A percentile compares a stretch with the other conserved stretches of the same genome.
phyloP scores from a whole-genome alignment of 768 basidiomycete genomes.

The Xerocomellus chrysenteron region DNA sequence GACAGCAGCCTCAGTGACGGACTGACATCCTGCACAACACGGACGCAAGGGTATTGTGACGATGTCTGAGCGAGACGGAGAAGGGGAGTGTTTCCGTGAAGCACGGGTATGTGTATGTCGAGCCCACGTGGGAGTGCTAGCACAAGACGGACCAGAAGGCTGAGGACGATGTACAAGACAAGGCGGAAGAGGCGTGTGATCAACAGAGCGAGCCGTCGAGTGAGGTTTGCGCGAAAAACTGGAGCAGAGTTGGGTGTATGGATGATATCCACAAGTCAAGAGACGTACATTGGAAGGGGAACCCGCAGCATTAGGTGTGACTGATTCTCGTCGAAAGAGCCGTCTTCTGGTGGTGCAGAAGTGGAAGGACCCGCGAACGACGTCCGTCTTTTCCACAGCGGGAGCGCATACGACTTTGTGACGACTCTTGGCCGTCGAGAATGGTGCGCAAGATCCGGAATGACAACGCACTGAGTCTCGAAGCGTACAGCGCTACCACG shows the following conservation, averaged over 20 bases:
- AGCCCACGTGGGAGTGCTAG: background rate
- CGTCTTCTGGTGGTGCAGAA: constrained; percentile 23
- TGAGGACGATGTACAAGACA: constrained; percentile 53
- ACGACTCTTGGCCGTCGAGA: constrained; percentile 50
- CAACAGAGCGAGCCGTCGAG: constrained; percentile 39
- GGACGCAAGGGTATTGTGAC: constrained; percentile 66
- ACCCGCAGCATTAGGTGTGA: constrained; percentile 53
- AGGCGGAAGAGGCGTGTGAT: constrained; percentile 43
- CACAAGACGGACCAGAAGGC: constrained; percentile 12
- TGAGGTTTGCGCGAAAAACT: constrained; percentile 46
- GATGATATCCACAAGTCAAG: background rate
- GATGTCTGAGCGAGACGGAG: constrained; percentile 39
- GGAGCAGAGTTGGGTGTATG: background rate
- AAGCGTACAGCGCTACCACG: constrained; percentile 54
- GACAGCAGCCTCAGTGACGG: constrained; percentile 55
- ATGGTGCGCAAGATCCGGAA: constrained; percentile 51
- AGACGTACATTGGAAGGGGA: constrained; percentile 57
- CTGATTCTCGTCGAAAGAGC: constrained; percentile 37
- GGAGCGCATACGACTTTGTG: constrained; percentile 67
- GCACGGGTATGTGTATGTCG: constrained; percentile 16
- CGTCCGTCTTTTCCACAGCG: constrained; percentile 56
- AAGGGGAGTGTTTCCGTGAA: constrained; percentile 25
- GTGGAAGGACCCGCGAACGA: constrained; percentile 14
- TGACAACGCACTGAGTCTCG: constrained; percentile 70
- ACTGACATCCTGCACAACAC: constrained; percentile 66